A percentile compares a stretch with the other conserved stretches of the same genome.
Evolutionary conservation across 2,329 filamentous ascomycete species (phyloP).

Genomic region (Exophiala alcalophila): DNA sequence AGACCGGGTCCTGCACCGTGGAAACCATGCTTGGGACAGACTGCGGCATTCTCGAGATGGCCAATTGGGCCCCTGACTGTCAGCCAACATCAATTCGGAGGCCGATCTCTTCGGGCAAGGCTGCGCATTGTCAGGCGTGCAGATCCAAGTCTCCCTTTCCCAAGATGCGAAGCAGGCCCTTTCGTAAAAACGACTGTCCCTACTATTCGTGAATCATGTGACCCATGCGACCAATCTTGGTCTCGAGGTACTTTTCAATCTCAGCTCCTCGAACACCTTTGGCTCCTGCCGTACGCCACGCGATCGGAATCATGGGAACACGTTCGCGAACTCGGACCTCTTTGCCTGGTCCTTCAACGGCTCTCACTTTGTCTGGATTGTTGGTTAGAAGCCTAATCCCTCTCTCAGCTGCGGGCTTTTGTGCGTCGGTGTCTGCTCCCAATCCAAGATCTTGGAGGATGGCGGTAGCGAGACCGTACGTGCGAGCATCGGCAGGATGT

Average conservation of each 20-base stretch:
- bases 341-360: slow-evolving; percentile 84
- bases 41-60: too few relatives aligned
- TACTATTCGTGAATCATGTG: slow-evolving; percentile 60
- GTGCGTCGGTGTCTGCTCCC: slow-evolving; percentile 54
- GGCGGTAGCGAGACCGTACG: slow-evolving; percentile 93
- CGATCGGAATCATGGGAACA: slow-evolving; percentile 91
- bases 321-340: slow-evolving; percentile 85
- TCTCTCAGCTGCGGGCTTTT: slow-evolving; percentile 26
- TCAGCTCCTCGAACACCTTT: slow-evolving; percentile 82
- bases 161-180: too few relatives aligned
- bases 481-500: slow-evolving; percentile 90
- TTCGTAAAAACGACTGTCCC: too few relatives aligned
- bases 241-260: slow-evolving; percentile 89
- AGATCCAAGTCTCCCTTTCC: too few relatives aligned
- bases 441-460: slow-evolving; percentile 84
- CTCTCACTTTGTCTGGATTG: slow-evolving; percentile 94
- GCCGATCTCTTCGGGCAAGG: too few relatives aligned
- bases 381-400: slow-evolving; percentile 81
- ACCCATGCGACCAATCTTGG: slow-evolving; percentile 92
- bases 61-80: too few relatives aligned
- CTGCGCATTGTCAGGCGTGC: too few relatives aligned
- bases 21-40: too few relatives aligned
- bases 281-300: slow-evolving; percentile 76
- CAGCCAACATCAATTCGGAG: too few relatives aligned
- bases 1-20: too few relatives aligned